Conservation (phyloP, 1,284 basidiomycete genomes). For the Neolentinus lepideus region DNA sequence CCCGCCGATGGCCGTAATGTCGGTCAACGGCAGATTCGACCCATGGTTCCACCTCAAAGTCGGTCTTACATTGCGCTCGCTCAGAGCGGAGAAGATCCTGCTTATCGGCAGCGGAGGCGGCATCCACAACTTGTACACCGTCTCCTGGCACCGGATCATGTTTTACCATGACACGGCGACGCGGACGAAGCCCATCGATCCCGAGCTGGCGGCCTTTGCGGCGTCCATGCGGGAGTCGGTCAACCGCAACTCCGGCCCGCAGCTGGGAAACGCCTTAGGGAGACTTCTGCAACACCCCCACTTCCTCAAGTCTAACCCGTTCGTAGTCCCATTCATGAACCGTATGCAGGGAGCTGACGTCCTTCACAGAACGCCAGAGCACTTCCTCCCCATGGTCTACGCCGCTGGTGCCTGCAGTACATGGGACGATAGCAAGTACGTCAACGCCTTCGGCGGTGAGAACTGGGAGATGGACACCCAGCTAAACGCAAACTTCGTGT, state of each 20-base stretch:
- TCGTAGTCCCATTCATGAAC: not conserved
- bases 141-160: slow-evolving; percentile 7
- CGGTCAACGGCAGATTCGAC: slow-evolving; percentile 7
- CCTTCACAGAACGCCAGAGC: slow-evolving; percentile 3
- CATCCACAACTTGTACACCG: slow-evolving; percentile 6
- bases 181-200: slow-evolving; percentile 5
- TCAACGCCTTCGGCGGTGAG: slow-evolving; percentile 6
- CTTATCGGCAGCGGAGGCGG: slow-evolving; percentile 7
- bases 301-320: slow-evolving; percentile 7
- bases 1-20: slow-evolving; percentile 7
- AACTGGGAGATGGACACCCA: slow-evolving; percentile 9
- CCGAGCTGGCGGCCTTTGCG: slow-evolving; percentile 4
- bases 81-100: slow-evolving; percentile 6
- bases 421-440: slow-evolving; percentile 5
- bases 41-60: slow-evolving; percentile 6
- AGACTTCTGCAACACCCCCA: slow-evolving; percentile 6
- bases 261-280: slow-evolving; percentile 3
- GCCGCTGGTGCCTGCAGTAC: slow-evolving; percentile 6
- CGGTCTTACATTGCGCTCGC: slow-evolving; percentile 5
- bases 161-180: slow-evolving; percentile 7
- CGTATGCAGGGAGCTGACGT: not conserved
- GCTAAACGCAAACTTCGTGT: slow-evolving; percentile 6
- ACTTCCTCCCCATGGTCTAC: slow-evolving; percentile 7
- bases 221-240: slow-evolving; percentile 6
- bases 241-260: slow-evolving; percentile 5